Base-by-base conservation (phyloP, 192 early-diverging fungal species). In the Neocallimastix lanati region DNA sequence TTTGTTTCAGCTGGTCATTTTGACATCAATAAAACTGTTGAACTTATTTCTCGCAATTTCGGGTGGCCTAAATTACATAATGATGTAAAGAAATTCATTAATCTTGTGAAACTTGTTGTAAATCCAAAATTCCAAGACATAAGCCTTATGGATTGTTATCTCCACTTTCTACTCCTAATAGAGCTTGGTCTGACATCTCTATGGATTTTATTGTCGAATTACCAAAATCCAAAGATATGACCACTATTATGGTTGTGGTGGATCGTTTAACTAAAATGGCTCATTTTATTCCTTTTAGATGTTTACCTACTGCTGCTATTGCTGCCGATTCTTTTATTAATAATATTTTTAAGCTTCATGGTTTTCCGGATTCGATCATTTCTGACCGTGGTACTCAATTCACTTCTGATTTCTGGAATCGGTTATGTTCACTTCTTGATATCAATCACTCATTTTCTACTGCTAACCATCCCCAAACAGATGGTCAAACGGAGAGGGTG, bases 161-260 rank as follows among this genome's bases (percentile, higher is more conserved):
- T 58, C 80, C 87, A 2, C 58, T 87, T 16, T 77, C 83, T 9
- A 81, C 87, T 28, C 78, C 87, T 1, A 76, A 28, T 13, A 12
- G 28, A 9, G 84, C 83, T 2, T 88, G 87, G 87, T 15, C 79
- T 16, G 84, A 85, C 1, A 88, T 88, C 58, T 82, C 81, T 12
- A 85, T 89, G 77, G 88, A 89, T 78, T 89, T 89, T 36, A 86
- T 88, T 29, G 79, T 76, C 12, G 79, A 79, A 16, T 79, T 88
- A 15, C 84, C 82, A 0, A 25, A 28, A 3, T 79, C 81, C 9
- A 21, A 78, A 29, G 80, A 79, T 13, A 82, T 33, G 30, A 33
- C 30, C 30, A 33, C 30, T 33, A 33, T 33, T 33, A 33, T 33
- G 30, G 30, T 33, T 33, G n/a, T n/a, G 3, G 30, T 33, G 30